phyloP scores from a whole-genome alignment of 106 monocot genomes.

The Dendrobium chrysotoxum region DNA sequence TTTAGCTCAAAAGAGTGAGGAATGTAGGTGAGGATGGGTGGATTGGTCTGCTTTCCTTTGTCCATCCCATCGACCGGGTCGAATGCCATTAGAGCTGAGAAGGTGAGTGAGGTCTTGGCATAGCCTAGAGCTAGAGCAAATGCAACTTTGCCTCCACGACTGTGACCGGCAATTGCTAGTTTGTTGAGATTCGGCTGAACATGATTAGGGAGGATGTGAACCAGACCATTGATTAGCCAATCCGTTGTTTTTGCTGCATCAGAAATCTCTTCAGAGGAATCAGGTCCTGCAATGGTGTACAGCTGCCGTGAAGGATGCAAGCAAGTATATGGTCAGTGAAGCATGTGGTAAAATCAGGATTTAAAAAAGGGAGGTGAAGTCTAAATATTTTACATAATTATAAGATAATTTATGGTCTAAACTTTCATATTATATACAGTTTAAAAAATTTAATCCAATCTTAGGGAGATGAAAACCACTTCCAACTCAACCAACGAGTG shows the following conservation, averaged over 20 bases:
- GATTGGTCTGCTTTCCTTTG: slow-evolving; percentile 50
- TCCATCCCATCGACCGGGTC: slow-evolving; percentile 90
- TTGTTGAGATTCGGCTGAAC: slow-evolving; percentile 32
- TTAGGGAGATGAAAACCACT: no score
- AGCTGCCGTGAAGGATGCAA: slow-evolving; percentile 27
- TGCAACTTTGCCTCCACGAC: slow-evolving; percentile 78
- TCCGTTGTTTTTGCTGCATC: slow-evolving; percentile 33
- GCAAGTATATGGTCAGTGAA: background rate
- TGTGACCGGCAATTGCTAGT: slow-evolving; percentile 60
- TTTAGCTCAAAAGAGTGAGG: slow-evolving; percentile 37
- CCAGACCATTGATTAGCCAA: slow-evolving; percentile 41
- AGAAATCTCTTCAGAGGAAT: slow-evolving; percentile 54
- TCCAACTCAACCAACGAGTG: no score
- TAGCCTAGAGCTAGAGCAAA: slow-evolving; percentile 50
- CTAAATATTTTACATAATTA: no score
- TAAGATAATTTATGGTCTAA: no score
- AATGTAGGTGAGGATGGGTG: slow-evolving; percentile 60
- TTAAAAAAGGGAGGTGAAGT: background rate
- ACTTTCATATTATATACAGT: no score
- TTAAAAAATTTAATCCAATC: no score
- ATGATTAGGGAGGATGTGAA: slow-evolving; percentile 20
- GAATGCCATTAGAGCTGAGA: slow-evolving; percentile 63
- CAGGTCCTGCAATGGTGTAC: slow-evolving; percentile 52
- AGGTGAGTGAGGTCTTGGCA: slow-evolving; percentile 18
- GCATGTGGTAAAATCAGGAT: background rate